Evolutionary conservation across 2,329 filamentous ascomycete genomes (phyloP).

Genomic region (Beauveria sp.): DNA sequence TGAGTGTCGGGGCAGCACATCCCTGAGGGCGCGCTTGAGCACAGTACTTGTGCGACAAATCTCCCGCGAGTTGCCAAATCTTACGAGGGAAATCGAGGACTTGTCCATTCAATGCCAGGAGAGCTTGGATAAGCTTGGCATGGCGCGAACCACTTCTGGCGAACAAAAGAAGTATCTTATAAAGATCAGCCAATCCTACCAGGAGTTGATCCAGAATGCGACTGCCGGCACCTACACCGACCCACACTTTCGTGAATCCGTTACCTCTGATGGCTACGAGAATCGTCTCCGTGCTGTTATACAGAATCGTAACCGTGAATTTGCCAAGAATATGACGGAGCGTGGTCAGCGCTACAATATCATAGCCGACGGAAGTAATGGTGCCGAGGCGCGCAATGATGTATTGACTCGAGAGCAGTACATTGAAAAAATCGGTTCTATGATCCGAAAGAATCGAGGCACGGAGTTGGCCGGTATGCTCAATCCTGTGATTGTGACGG

Average conservation of each 20-base stretch:
- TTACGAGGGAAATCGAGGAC: conserved; percentile 36
- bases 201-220: conserved; percentile 35
- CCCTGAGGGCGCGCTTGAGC: conserved; percentile 42
- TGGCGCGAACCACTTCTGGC: conserved; percentile 31
- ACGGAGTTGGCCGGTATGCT: conserved; percentile 54
- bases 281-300: conserved; percentile 46
- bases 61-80: conserved; percentile 33
- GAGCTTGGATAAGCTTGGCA: conserved; percentile 39
- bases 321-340: conserved; percentile 34
- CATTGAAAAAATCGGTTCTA: conserved; percentile 15
- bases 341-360: conserved; percentile 34
- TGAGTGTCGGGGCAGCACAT: conserved; percentile 36
- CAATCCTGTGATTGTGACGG: conserved; percentile 49
- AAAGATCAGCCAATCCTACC: conserved; percentile 35
- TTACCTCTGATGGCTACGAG: conserved; percentile 23
- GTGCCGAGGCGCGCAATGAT: background rate
- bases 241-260: conserved; percentile 37
- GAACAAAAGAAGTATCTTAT: conserved; percentile 44
- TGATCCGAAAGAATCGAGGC: conserved; percentile 19
- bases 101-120: conserved; percentile 26
- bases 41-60: conserved; percentile 42
- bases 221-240: conserved; percentile 43
- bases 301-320: conserved; percentile 40
- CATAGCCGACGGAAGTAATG: conserved; percentile 3
- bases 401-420: conserved; percentile 14